Evolutionary conservation across 2,329 filamentous ascomycete species (phyloP).

Genomic region (Xylariomycetidae sp.): DNA sequence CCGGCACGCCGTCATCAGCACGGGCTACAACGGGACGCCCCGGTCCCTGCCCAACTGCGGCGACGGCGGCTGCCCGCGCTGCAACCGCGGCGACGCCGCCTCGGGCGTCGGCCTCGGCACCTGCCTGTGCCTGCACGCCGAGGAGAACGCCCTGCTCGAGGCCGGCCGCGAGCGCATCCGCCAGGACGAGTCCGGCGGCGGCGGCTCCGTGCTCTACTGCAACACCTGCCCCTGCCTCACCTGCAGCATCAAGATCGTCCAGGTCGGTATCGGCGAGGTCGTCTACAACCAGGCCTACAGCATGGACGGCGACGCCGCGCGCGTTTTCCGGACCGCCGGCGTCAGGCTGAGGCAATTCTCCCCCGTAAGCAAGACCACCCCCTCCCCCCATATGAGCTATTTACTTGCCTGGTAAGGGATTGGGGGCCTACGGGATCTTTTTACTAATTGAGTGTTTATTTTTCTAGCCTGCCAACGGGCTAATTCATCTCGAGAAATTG

Average conservation of each 20-base stretch:
- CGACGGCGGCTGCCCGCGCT: constrained; percentile 84
- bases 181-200: too few species aligned
- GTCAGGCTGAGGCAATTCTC: constrained; percentile 83
- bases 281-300: constrained; percentile 93
- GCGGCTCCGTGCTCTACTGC: constrained; percentile 82
- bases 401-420: neutral
- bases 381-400: neutral
- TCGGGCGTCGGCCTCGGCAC: constrained; percentile 74
- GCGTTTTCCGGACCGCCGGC: constrained; percentile 77
- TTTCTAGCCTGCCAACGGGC: constrained; percentile 48
- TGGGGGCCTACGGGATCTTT: constrained; percentile 7
- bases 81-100: constrained; percentile 67
- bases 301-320: constrained; percentile 82
- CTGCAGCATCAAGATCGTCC: constrained; percentile 97
- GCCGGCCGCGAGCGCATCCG: constrained; percentile 87
- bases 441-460: constrained; percentile 3
- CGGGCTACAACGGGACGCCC: constrained; percentile 97
- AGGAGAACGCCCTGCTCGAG: constrained; percentile 95
- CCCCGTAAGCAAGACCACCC: constrained; percentile 72
- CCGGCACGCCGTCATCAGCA: constrained; percentile 84
- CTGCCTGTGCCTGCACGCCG: constrained; percentile 94
- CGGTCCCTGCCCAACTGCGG: constrained; percentile 84
- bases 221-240: constrained; percentile 96
- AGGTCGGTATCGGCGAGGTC: constrained; percentile 93
- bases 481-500: constrained; percentile 47